Percentiles rank a stretch among this genome's conserved stretches.
Conservation (phyloP, 306 rosid species). For the Medicago arabica region DNA sequence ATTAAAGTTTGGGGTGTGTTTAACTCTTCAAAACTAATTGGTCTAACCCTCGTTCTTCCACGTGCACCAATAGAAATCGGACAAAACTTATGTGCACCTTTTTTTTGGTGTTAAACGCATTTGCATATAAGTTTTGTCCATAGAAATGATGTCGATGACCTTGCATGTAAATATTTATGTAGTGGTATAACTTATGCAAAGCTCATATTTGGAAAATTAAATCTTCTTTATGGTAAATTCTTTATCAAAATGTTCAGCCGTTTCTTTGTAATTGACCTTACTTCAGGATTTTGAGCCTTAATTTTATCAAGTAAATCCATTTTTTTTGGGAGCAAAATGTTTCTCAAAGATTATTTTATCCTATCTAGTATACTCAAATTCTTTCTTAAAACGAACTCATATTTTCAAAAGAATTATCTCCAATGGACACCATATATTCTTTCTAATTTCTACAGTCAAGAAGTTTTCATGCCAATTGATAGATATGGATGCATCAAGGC, state of each 20-base stretch:
- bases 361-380: conserved; percentile 15
- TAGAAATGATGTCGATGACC: background rate
- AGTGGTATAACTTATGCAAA: background rate
- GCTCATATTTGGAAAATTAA: background rate
- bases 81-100: background rate
- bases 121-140: background rate
- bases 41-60: conserved; percentile 14
- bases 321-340: conserved; percentile 12
- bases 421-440: conserved; percentile 37
- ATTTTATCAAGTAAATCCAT: background rate
- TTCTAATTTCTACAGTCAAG: conserved; percentile 43
- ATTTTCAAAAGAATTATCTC: conserved; percentile 35
- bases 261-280: background rate
- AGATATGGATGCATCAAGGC: conserved; percentile 51
- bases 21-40: conserved; percentile 21
- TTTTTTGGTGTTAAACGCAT: too few relatives aligned
- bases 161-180: background rate
- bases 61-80: background rate
- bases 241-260: background rate
- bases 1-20: conserved; percentile 10
- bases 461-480: conserved; percentile 46
- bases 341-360: conserved; percentile 38
- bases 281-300: conserved; percentile 19
- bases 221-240: too few relatives aligned
- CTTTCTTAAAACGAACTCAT: conserved; percentile 20